Evolutionary conservation across 129 eudicot species (phyloP).

Genomic region (Chrysanthemum seticuspe): DNA sequence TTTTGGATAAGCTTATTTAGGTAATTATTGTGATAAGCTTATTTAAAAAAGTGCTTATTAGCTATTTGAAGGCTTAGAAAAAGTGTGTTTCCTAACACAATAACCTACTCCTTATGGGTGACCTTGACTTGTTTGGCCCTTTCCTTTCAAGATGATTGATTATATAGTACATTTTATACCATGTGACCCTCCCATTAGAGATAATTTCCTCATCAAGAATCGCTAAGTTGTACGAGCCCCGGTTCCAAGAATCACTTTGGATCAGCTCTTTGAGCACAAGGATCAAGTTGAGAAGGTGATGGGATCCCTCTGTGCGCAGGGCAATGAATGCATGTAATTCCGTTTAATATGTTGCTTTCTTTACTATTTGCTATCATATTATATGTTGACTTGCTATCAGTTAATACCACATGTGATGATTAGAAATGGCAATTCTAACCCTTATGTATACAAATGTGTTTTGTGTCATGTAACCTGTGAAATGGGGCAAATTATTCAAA

Average conservation of each 20-base stretch:
- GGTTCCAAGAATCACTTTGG: constrained; percentile 70
- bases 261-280: constrained; percentile 74
- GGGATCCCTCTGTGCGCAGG: constrained; percentile 79
- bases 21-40: too few species aligned
- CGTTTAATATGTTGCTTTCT: constrained; percentile 4
- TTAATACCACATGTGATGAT: too few species aligned
- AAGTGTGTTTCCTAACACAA: too few species aligned
- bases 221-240: constrained; percentile 55
- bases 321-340: constrained; percentile 94
- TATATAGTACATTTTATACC: background rate
- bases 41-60: too few species aligned
- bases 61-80: too few species aligned
- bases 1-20: too few species aligned
- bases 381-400: background rate
- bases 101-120: too few species aligned
- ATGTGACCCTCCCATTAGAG: background rate
- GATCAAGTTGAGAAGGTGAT: constrained; percentile 88
- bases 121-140: background rate
- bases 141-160: background rate
- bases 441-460: too few species aligned
- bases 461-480: too few species aligned
- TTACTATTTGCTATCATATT: background rate
- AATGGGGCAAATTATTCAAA: too few species aligned
- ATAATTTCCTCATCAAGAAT: background rate
- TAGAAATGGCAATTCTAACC: too few species aligned